Conservation (phyloP, 768 basidiomycete genomes). For the Baorangia bicolor region DNA sequence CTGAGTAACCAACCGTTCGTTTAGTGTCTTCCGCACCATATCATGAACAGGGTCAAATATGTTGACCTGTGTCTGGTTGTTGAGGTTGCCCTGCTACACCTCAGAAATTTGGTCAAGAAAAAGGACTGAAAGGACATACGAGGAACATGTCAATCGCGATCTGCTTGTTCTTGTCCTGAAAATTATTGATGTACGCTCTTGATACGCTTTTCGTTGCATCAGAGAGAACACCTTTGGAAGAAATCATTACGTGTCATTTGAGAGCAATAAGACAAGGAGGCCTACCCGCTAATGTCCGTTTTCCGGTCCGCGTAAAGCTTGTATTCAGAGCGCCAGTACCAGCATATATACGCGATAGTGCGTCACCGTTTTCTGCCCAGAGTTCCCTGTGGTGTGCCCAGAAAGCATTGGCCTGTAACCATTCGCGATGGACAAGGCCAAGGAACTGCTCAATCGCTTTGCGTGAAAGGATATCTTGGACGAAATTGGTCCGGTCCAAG, state of each 20-base stretch:
- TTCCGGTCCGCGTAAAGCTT: constrained; percentile 92
- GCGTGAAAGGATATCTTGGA: constrained; percentile 91
- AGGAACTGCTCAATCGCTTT: constrained; percentile 82
- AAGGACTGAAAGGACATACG: constrained; percentile 44
- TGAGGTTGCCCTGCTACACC: constrained; percentile 83
- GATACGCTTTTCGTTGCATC: constrained; percentile 97
- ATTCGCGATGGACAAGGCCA: constrained; percentile 71
- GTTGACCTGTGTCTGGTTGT: constrained; percentile 79
- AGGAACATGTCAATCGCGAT: constrained; percentile 93
- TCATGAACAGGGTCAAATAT: constrained; percentile 96
- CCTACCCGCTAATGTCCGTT: constrained; percentile 84
- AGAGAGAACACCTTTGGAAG: constrained; percentile 70
- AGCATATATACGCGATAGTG: constrained; percentile 90
- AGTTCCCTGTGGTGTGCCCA: constrained; percentile 90
- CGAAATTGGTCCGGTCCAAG: constrained; percentile 95
- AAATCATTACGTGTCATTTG: neutral
- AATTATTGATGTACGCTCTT: constrained; percentile 96
- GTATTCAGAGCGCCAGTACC: constrained; percentile 94
- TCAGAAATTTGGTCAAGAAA: neutral
- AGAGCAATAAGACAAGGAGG: neutral
- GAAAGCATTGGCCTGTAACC: constrained; percentile 63
- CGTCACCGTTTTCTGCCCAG: constrained; percentile 98
- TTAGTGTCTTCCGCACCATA: constrained; percentile 69
- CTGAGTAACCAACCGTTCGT: constrained; percentile 75
- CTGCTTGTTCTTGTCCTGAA: constrained; percentile 94